These are phyloP conservation scores for Naganishia onofrii DNA, from an alignment of 768 basidiomycete genomes.

Conservation along the genomic window DNA sequence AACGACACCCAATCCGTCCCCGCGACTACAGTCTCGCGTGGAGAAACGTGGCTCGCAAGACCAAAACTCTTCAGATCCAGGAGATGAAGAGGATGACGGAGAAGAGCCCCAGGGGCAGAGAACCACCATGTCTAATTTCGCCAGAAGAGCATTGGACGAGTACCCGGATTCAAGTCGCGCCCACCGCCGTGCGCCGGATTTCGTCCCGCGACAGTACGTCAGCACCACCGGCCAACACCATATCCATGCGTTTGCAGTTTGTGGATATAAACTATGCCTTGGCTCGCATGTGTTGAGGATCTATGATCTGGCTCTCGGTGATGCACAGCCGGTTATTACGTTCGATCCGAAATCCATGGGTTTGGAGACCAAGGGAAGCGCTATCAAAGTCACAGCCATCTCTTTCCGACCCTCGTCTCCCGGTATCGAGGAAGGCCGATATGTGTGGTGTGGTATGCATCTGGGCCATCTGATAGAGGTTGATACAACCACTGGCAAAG, in stretches of 20 bases:
- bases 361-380: slow-evolving; percentile 59
- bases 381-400: slow-evolving; percentile 69
- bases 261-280: slow-evolving; percentile 50
- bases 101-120: slow-evolving; percentile 30
- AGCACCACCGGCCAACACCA: slow-evolving; percentile 33
- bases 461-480: slow-evolving; percentile 83
- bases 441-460: slow-evolving; percentile 84
- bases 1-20: slow-evolving; percentile 23
- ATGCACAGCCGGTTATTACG: slow-evolving; percentile 40
- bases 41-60: slow-evolving; percentile 30
- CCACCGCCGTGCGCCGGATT: slow-evolving; percentile 53
- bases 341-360: slow-evolving; percentile 67
- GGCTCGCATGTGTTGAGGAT: slow-evolving; percentile 50
- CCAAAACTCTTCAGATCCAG: slow-evolving; percentile 42
- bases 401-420: slow-evolving; percentile 65
- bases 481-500: slow-evolving; percentile 63
- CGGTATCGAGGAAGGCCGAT: slow-evolving; percentile 58
- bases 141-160: slow-evolving; percentile 49
- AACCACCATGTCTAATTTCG: slow-evolving; percentile 25
- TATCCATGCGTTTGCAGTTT: slow-evolving; percentile 50
- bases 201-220: slow-evolving; percentile 47
- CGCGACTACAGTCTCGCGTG: slow-evolving; percentile 32
- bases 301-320: slow-evolving; percentile 48
- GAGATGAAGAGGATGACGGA: slow-evolving; percentile 41
- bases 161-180: slow-evolving; percentile 55